Conservation (phyloP, 768 basidiomycete genomes). For the Mycena belliarum region DNA sequence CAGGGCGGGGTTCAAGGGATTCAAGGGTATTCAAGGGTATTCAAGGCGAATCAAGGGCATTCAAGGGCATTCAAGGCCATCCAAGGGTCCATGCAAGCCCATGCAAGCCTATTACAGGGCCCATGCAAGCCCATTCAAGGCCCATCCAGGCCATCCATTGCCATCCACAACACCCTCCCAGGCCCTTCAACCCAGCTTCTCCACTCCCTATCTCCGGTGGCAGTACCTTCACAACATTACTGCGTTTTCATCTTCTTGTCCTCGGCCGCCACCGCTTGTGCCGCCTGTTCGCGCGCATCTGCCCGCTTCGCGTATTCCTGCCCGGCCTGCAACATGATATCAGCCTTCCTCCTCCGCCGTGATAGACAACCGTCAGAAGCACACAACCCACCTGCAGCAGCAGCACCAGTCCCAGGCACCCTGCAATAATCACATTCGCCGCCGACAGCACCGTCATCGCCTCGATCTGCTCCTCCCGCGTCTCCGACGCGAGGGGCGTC, state of each 20-base stretch:
- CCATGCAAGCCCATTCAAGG: no score
- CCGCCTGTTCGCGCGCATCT: constrained; percentile 51
- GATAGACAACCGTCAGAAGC: no score
- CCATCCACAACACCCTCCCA: no score
- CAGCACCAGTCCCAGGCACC: constrained; percentile 65
- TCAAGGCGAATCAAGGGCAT: no score
- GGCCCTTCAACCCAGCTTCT: no score
- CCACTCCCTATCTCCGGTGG: constrained; percentile 12
- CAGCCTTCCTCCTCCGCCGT: constrained; percentile 1
- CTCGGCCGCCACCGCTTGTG: constrained; percentile 31
- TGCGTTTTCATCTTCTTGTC: constrained; percentile 30
- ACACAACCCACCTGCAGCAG: constrained; percentile 65
- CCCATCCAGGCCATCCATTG: no score
- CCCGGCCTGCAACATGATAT: constrained; percentile 55
- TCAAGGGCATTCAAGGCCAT: no score
- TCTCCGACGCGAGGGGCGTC: constrained; percentile 56
- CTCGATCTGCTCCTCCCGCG: constrained; percentile 66
- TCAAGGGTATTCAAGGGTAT: no score
- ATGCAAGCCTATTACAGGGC: no score
- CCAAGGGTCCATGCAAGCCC: no score
- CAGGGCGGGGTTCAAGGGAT: no score
- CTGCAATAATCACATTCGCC: constrained; percentile 82
- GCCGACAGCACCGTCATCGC: constrained; percentile 83
- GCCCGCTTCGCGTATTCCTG: constrained; percentile 78
- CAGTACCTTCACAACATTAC: no score